Conservation (phyloP, 805 yeast genomes). For the Cyberlindnera amylophila region DNA sequence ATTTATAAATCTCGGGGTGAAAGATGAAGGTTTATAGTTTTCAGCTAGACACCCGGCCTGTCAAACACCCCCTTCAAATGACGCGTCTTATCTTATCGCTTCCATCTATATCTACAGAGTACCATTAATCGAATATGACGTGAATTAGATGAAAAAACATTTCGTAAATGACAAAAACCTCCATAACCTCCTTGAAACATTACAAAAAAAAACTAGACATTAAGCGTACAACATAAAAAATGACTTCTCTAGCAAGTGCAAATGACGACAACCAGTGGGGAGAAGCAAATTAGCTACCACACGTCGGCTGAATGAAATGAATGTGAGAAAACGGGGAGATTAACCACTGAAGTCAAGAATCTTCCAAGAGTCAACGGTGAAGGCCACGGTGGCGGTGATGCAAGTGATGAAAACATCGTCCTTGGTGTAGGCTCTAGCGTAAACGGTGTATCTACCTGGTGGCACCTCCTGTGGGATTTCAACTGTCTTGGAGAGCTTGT, state of each 20-base stretch:
- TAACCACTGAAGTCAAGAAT: slow-evolving; percentile 11
- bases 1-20: too few relatives aligned
- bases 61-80: too few relatives aligned
- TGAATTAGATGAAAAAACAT: too few relatives aligned
- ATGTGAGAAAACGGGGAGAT: neutral
- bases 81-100: too few relatives aligned
- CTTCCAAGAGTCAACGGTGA: slow-evolving; percentile 33
- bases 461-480: slow-evolving; percentile 91
- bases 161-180: neutral
- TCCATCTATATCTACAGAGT: too few relatives aligned
- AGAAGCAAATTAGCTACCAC: too few relatives aligned
- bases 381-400: slow-evolving; percentile 63
- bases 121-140: too few relatives aligned
- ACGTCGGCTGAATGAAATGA: too few relatives aligned
- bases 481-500: slow-evolving; percentile 63
- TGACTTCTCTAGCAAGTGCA: neutral
- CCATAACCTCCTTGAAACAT: neutral
- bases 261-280: too few relatives aligned
- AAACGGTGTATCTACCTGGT: slow-evolving; percentile 85
- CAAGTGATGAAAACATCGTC: slow-evolving; percentile 84
- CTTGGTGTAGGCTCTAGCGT: slow-evolving; percentile 84
- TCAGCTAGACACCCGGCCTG: too few relatives aligned
- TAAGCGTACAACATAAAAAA: neutral
- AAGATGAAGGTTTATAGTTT: too few relatives aligned
- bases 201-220: neutral